phyloP scores from a whole-genome alignment of 495 filamentous ascomycete species.

The Penicillium steckii region DNA sequence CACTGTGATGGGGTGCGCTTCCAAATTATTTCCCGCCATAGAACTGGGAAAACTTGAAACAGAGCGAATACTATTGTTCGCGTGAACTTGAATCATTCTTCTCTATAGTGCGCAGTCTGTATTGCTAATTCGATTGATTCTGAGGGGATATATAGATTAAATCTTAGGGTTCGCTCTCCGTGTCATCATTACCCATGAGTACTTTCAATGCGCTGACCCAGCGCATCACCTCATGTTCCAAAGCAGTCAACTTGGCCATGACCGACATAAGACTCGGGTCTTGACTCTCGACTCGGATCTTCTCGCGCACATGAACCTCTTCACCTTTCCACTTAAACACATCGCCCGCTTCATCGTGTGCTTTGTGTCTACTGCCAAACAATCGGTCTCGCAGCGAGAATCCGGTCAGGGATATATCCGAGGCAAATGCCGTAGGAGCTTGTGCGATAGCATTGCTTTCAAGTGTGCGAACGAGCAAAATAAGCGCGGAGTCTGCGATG shows the following conservation, averaged over 20 bases:
- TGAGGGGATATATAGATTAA: neutral
- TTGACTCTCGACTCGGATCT: slow-evolving; percentile 85
- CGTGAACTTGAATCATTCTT: no score
- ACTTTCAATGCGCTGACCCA: slow-evolving; percentile 71
- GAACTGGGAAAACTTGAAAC: no score
- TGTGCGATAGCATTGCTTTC: slow-evolving; percentile 60
- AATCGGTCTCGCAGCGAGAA: slow-evolving; percentile 59
- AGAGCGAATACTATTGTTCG: no score
- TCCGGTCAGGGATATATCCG: slow-evolving; percentile 52
- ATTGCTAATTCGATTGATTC: no score
- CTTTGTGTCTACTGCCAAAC: slow-evolving; percentile 52
- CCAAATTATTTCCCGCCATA: no score
- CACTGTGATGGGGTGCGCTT: no score
- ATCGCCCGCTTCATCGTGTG: slow-evolving; percentile 79
- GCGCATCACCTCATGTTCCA: slow-evolving; percentile 70
- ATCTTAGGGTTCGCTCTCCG: slow-evolving; percentile 34
- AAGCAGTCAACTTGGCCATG: slow-evolving; percentile 79
- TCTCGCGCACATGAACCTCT: slow-evolving; percentile 84
- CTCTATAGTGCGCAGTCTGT: no score
- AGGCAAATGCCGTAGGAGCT: slow-evolving; percentile 57
- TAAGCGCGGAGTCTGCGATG: slow-evolving; percentile 73
- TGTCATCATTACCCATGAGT: slow-evolving; percentile 68
- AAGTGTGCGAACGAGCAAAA: slow-evolving; percentile 77
- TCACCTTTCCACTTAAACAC: slow-evolving; percentile 66
- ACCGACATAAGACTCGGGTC: slow-evolving; percentile 88